A percentile compares a stretch with the other conserved stretches of the same genome.
Evolutionary conservation across 1,139 yeast species (phyloP).

Genomic region (Yamadazyma siamensis): DNA sequence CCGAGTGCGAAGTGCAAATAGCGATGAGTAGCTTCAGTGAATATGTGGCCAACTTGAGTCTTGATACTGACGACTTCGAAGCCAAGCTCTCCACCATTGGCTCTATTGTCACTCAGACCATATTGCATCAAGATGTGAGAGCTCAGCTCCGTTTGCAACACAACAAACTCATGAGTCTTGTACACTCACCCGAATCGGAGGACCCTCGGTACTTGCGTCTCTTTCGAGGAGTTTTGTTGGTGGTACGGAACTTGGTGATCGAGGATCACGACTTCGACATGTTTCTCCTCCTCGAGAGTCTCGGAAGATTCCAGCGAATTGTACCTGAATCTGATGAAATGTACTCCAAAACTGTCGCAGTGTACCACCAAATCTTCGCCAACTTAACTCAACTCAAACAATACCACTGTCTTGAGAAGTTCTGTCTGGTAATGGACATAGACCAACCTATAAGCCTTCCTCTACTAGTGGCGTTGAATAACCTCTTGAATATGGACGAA

Average conservation of each 20-base stretch:
- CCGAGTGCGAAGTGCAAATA: no score
- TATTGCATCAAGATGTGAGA: constrained; percentile 1
- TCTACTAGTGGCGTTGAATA: constrained; percentile 5
- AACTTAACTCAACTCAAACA: constrained; percentile 14
- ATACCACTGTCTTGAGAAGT: constrained; percentile 2
- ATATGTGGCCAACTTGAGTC: constrained; percentile 1
- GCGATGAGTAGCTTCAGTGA: no score
- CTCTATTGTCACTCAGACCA: constrained; percentile 1
- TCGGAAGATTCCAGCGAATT: constrained; percentile 8
- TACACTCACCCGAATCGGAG: constrained; percentile 1
- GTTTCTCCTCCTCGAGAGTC: constrained; percentile 5
- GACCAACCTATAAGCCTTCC: constrained; percentile 10
- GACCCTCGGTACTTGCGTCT: constrained; percentile 14
- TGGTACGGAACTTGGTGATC: constrained; percentile 17
- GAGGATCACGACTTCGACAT: constrained; percentile 5
- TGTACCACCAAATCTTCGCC: constrained; percentile 22
- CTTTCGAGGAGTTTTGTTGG: constrained; percentile 19
- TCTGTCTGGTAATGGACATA: constrained; percentile 4
- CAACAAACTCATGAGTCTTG: constrained; percentile 1
- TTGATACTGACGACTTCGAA: constrained; percentile 2
- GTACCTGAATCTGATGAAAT: constrained; percentile 7
- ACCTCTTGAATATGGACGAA: constrained; percentile 8
- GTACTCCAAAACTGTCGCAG: constrained; percentile 13
- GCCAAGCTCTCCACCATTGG: constrained; percentile 2
- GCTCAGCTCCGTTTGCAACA: not conserved